Evolutionary conservation across 306 rosid genomes (phyloP).

Genomic region (Cyamopsis tetragonoloba): DNA sequence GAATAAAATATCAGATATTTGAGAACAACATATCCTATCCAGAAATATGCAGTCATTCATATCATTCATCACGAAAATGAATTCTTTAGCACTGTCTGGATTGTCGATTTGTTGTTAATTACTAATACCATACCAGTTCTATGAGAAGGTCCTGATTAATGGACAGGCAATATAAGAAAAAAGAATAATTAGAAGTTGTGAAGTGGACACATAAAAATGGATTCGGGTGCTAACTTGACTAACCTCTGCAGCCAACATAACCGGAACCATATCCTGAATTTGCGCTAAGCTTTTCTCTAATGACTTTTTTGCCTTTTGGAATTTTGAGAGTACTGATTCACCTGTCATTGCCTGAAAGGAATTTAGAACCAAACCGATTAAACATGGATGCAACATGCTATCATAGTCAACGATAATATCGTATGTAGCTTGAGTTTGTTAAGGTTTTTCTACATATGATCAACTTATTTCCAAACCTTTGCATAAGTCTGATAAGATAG

Average conservation of each 20-base stretch:
- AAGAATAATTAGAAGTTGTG: neutral
- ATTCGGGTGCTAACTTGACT: constrained; percentile 26
- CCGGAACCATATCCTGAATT: constrained; percentile 64
- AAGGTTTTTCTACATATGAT: neutral
- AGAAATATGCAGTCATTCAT: neutral
- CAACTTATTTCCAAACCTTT: constrained; percentile 4
- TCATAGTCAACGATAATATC: constrained; percentile 6
- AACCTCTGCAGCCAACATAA: constrained; percentile 67
- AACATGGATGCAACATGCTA: neutral
- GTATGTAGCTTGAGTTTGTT: neutral
- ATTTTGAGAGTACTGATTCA: constrained; percentile 52
- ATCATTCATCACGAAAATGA: constrained; percentile 9
- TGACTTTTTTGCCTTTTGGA: constrained; percentile 39
- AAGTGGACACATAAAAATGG: neutral
- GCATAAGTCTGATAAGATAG: neutral
- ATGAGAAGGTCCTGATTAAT: neutral
- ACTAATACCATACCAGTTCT: neutral
- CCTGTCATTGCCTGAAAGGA: constrained; percentile 68
- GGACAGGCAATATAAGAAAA: neutral
- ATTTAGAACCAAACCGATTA: constrained; percentile 19
- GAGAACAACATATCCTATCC: neutral
- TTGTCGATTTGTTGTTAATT: neutral
- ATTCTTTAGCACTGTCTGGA: constrained; percentile 8
- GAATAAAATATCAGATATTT: constrained; percentile 2
- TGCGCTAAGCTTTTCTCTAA: constrained; percentile 58